Percentiles rank a stretch among this genome's conserved stretches.
phyloP scores from a whole-genome alignment of 1,139 yeast genomes.

The Taiozyma onychis region DNA sequence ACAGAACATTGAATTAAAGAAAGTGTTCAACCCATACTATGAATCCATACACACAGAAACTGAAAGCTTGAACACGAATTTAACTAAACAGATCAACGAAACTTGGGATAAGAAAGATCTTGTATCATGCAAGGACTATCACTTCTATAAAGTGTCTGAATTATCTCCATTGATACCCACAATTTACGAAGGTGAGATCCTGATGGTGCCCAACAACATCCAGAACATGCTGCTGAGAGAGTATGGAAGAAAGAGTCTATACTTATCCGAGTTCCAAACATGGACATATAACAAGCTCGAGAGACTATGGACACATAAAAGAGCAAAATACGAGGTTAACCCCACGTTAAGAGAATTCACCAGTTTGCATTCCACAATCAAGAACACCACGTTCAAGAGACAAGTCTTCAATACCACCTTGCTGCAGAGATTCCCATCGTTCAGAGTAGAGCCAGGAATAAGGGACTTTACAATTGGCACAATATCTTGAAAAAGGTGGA shows the following conservation, averaged over 20 bases:
- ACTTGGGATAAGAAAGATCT: conserved; percentile 20
- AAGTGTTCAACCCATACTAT: conserved; percentile 37
- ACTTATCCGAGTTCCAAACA: conserved; percentile 24
- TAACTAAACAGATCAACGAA: conserved; percentile 47
- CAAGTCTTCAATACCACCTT: conserved; percentile 8
- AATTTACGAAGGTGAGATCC: conserved; percentile 44
- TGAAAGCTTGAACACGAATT: conserved; percentile 65
- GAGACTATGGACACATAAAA: conserved; percentile 30
- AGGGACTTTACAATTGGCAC: conserved; percentile 1
- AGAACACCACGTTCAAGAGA: conserved; percentile 17
- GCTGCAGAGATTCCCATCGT: conserved; percentile 8
- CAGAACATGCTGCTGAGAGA: conserved; percentile 37
- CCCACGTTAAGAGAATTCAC: conserved; percentile 8
- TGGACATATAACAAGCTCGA: conserved; percentile 30
- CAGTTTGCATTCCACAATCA: conserved; percentile 12
- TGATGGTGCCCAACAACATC: conserved; percentile 38
- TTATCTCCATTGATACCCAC: conserved; percentile 40
- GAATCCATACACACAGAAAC: conserved; percentile 20
- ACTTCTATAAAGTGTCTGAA: conserved; percentile 41
- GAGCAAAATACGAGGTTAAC: conserved; percentile 15
- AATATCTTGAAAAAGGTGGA: neutral
- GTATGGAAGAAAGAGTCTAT: conserved; percentile 29
- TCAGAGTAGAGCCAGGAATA: conserved; percentile 19
- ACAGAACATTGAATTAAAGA: conserved; percentile 22
- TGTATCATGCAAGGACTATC: conserved; percentile 46